A percentile compares a stretch with the other conserved stretches of the same genome.
Evolutionary conservation across 306 rosid species (phyloP).

Genomic region (Fragaria ananassa): DNA sequence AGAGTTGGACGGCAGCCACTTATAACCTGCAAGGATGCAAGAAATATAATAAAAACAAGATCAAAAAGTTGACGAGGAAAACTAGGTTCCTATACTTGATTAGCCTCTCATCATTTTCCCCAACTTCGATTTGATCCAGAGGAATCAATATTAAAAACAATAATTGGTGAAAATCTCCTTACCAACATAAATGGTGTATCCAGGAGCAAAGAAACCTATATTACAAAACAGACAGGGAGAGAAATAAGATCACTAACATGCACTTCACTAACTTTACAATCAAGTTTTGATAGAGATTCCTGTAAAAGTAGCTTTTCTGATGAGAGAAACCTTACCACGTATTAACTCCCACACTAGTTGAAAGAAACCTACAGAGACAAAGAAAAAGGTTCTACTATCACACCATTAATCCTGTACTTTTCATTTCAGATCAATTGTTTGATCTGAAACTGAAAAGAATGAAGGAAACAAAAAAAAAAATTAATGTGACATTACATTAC

Average conservation of each 20-base stretch:
- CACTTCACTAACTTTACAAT: background rate
- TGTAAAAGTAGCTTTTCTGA: background rate
- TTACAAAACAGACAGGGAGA: too few species aligned
- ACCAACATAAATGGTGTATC: background rate
- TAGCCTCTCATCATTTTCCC: too few species aligned
- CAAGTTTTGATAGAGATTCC: background rate
- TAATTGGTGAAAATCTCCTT: background rate
- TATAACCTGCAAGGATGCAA: background rate
- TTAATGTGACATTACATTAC: too few species aligned
- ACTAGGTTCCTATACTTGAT: background rate
- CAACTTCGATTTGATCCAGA: too few species aligned
- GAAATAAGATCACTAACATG: too few species aligned
- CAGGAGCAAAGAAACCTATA: background rate
- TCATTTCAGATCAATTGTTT: too few species aligned
- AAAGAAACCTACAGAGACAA: background rate
- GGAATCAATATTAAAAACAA: background rate
- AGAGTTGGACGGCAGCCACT: background rate
- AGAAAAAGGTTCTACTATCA: background rate
- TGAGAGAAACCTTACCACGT: background rate
- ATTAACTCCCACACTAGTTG: background rate
- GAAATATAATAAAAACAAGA: background rate
- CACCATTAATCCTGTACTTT: background rate
- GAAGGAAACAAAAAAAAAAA: too few species aligned
- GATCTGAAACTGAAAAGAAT: too few species aligned
- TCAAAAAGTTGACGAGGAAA: too few species aligned